Evolutionary conservation across 805 yeast species (phyloP).

Genomic region (Maudiozyma bulderi): DNA sequence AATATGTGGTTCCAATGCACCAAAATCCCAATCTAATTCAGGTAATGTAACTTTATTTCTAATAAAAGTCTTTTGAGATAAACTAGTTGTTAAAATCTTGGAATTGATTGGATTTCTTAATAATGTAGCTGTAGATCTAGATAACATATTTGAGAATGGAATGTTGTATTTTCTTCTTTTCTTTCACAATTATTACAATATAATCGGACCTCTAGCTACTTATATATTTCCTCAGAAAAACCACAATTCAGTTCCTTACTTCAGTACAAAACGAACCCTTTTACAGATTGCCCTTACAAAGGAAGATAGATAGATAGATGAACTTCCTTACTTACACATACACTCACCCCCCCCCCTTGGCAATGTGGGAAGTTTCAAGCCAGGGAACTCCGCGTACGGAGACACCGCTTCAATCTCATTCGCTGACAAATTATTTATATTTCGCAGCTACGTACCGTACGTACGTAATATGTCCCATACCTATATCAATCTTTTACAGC

Average conservation of each 20-base stretch:
- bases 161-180: not conserved
- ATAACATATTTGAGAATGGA: slow-evolving; percentile 2
- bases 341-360: not conserved
- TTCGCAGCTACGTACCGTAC: not conserved
- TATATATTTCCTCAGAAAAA: not conserved
- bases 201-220: not conserved
- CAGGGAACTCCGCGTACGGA: not conserved
- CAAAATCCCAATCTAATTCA: slow-evolving; percentile 73
- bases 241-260: not conserved
- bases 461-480: too few relatives aligned
- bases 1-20: slow-evolving; percentile 77
- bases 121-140: slow-evolving; percentile 2
- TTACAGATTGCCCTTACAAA: too few relatives aligned
- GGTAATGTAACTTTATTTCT: slow-evolving; percentile 71
- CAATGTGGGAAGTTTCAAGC: not conserved
- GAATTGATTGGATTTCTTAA: not conserved
- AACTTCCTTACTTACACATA: too few relatives aligned
- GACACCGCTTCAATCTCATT: not conserved
- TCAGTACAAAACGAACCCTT: too few relatives aligned
- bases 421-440: not conserved
- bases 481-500: too few relatives aligned
- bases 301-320: too few relatives aligned
- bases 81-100: not conserved
- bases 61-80: not conserved
- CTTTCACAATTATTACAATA: not conserved